These are phyloP conservation scores for Paraleonurus japonicus DNA, from an alignment of 257 asterid genomes.

Conservation along the genomic window DNA sequence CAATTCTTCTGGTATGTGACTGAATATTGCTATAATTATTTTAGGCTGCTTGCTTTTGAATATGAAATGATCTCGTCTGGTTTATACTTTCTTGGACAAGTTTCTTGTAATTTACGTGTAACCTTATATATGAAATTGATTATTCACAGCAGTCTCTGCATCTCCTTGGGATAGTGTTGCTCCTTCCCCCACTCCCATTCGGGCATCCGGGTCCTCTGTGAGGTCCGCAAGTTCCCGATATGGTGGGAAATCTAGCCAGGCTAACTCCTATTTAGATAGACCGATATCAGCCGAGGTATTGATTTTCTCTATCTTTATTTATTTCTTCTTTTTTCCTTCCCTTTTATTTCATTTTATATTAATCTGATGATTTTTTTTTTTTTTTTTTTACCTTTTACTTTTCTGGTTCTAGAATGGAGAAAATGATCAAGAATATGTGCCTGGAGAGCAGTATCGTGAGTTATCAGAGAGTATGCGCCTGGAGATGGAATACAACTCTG, in stretches of 20 bases:
- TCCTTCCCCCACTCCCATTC: conserved; percentile 92
- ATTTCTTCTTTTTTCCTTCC: not conserved
- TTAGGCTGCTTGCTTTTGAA: conserved; percentile 14
- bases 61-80: conserved; percentile 22
- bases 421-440: conserved; percentile 35
- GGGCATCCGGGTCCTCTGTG: conserved; percentile 81
- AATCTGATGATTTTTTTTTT: conserved; percentile 12
- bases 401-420: conserved; percentile 55
- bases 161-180: conserved; percentile 94
- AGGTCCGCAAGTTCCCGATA: conserved; percentile 70
- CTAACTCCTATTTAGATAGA: conserved; percentile 36
- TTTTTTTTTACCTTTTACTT: not conserved
- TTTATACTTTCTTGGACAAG: conserved; percentile 19
- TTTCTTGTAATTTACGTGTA: not conserved
- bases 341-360: conserved; percentile 9
- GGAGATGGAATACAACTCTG: conserved; percentile 90
- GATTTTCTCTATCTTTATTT: not conserved
- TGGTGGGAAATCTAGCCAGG: conserved; percentile 50
- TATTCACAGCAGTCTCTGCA: conserved; percentile 38
- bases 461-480: conserved; percentile 76
- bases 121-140: conserved; percentile 21
- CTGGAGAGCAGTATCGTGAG: conserved; percentile 55
- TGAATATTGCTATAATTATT: not conserved
- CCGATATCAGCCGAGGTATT: conserved; percentile 53
- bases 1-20: conserved; percentile 45